Conservation (phyloP, 768 basidiomycete genomes). For the Sutorius australiensis region DNA sequence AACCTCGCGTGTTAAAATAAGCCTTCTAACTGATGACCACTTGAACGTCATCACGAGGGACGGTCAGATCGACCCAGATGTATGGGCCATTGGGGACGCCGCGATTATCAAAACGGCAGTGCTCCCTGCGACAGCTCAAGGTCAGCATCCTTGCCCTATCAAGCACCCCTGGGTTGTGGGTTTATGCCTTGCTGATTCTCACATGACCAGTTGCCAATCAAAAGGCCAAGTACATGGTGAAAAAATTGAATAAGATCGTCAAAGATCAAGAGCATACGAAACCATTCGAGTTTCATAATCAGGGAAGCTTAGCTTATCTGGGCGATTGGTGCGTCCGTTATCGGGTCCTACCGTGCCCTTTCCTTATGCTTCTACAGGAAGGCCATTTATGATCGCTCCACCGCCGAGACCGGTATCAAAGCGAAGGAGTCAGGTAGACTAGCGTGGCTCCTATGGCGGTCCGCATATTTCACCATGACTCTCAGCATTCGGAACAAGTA, state of each 20-base stretch:
- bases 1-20: slow-evolving; percentile 17
- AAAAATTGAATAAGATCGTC: slow-evolving; percentile 61
- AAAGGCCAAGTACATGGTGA: slow-evolving; percentile 64
- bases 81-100: slow-evolving; percentile 83
- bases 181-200: slow-evolving; percentile 9
- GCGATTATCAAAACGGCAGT: slow-evolving; percentile 52
- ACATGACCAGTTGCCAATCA: slow-evolving; percentile 62
- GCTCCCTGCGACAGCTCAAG: slow-evolving; percentile 86
- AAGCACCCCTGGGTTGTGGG: slow-evolving; percentile 20
- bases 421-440: slow-evolving; percentile 61
- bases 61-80: slow-evolving; percentile 54
- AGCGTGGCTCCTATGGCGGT: slow-evolving; percentile 79
- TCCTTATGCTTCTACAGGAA: slow-evolving; percentile 45
- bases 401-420: slow-evolving; percentile 45
- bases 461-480: slow-evolving; percentile 77
- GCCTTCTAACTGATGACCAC: slow-evolving; percentile 50
- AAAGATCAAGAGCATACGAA: slow-evolving; percentile 43
- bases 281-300: slow-evolving; percentile 69
- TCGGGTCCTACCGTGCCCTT: background rate
- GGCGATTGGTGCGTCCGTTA: slow-evolving; percentile 57
- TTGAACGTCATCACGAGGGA: slow-evolving; percentile 59
- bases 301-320: slow-evolving; percentile 76
- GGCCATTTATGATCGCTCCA: slow-evolving; percentile 70
- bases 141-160: slow-evolving; percentile 30
- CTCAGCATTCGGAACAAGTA: slow-evolving; percentile 69